Evolutionary conservation across 192 early-diverging fungal species (phyloP).

Genomic region (Backusella psychrophila): DNA sequence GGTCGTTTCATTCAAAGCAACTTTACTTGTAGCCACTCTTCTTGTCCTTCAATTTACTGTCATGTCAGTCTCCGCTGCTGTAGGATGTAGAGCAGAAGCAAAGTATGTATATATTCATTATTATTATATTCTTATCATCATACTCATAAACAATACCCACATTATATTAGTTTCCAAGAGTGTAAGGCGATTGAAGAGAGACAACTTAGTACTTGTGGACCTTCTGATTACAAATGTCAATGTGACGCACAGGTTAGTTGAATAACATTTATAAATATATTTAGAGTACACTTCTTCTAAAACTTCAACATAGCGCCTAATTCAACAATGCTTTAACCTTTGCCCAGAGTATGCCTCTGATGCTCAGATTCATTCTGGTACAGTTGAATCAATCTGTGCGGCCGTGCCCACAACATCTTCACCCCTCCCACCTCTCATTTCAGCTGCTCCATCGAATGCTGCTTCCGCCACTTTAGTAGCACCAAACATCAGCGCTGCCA

Average conservation of each 20-base stretch:
- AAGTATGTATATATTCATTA: constrained; percentile 14
- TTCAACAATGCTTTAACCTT: constrained; percentile 29
- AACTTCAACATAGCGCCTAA: not conserved
- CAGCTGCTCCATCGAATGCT: not conserved
- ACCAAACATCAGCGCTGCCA: not conserved
- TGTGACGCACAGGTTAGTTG: constrained; percentile 22
- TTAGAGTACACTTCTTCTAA: not conserved
- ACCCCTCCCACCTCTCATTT: not conserved
- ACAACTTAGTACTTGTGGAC: constrained; percentile 15
- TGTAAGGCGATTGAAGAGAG: constrained; percentile 21
- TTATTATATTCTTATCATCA: not conserved
- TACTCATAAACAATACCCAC: not conserved
- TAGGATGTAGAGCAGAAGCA: constrained; percentile 29
- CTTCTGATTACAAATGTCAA: constrained; percentile 29
- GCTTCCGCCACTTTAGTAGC: not conserved
- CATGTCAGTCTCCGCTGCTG: not conserved
- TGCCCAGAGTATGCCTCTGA: constrained; percentile 24
- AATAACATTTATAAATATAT: not conserved
- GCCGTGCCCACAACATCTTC: constrained; percentile 13
- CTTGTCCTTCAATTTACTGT: constrained; percentile 9
- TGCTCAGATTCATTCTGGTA: constrained; percentile 17
- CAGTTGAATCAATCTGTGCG: constrained; percentile 17
- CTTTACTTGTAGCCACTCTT: not conserved
- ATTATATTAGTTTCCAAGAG: constrained; percentile 25
- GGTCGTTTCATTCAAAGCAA: not conserved